Evolutionary conservation across 2,329 filamentous ascomycete genomes (phyloP).

Genomic region (Penicillium olsonii): DNA sequence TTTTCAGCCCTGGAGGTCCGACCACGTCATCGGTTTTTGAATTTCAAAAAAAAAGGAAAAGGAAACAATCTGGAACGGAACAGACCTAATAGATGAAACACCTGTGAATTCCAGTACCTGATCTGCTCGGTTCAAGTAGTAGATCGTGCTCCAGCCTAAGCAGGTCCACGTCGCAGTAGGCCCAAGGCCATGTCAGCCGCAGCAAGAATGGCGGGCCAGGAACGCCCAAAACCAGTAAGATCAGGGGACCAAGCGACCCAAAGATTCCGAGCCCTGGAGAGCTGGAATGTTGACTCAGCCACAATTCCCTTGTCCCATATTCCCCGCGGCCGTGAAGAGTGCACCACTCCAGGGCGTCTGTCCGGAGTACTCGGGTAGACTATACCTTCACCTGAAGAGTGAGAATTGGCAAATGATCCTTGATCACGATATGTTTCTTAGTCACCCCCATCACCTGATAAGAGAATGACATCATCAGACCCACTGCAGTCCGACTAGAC

Average conservation of each 20-base stretch:
- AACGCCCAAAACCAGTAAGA: slow-evolving; percentile 12
- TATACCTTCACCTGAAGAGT: too few species aligned
- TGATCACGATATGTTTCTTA: not conserved
- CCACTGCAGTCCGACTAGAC: slow-evolving; percentile 28
- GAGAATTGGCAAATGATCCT: too few species aligned
- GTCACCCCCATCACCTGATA: not conserved
- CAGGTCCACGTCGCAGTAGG: too few species aligned
- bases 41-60: too few species aligned
- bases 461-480: slow-evolving; percentile 28
- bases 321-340: too few species aligned
- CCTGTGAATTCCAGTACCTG: not conserved
- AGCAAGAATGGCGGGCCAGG: slow-evolving; percentile 17
- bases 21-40: slow-evolving; percentile 1
- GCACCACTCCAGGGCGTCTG: too few species aligned
- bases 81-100: too few species aligned
- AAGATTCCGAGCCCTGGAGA: slow-evolving; percentile 15
- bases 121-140: too few species aligned
- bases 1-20: slow-evolving; percentile 8
- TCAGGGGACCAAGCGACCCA: slow-evolving; percentile 3
- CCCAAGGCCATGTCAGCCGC: slow-evolving; percentile 12
- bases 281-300: slow-evolving; percentile 17
- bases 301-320: too few species aligned
- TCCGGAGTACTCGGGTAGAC: not conserved
- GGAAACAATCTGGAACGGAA: too few species aligned
- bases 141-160: too few species aligned